Evolutionary conservation across 495 filamentous ascomycete genomes (phyloP).

Genomic region (Neurospora sp.): DNA sequence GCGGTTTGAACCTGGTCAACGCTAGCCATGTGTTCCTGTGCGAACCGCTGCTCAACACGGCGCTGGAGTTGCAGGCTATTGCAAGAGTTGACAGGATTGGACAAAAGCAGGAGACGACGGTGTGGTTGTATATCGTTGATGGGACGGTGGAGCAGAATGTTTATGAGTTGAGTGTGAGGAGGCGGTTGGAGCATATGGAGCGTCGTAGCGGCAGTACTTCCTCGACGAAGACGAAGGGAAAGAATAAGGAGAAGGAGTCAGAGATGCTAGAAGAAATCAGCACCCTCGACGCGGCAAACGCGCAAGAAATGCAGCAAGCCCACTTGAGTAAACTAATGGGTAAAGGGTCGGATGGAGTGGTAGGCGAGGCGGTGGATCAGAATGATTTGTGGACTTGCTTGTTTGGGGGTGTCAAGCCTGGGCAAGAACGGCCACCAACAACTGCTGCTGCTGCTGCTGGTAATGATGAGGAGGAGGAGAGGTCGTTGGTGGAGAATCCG

Average conservation of each 20-base stretch:
- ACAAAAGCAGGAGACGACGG: slow-evolving; percentile 76
- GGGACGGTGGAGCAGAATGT: slow-evolving; percentile 87
- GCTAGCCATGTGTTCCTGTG: slow-evolving; percentile 92
- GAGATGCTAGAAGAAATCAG: slow-evolving; percentile 13
- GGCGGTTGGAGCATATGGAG: slow-evolving; percentile 67
- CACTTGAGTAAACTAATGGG: slow-evolving; percentile 56
- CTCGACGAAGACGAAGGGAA: neutral
- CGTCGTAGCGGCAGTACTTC: slow-evolving; percentile 12
- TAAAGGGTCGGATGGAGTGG: slow-evolving; percentile 43
- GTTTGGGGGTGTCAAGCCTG: slow-evolving; percentile 49
- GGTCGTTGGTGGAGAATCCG: slow-evolving; percentile 5
- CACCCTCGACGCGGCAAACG: slow-evolving; percentile 71
- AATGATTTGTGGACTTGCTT: slow-evolving; percentile 86
- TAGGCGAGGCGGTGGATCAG: slow-evolving; percentile 72
- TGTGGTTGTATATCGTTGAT: slow-evolving; percentile 87
- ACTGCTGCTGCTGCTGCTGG: neutral
- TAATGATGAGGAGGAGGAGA: slow-evolving; percentile 7
- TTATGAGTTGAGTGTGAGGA: slow-evolving; percentile 69
- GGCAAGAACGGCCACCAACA: neutral
- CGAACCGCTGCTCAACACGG: slow-evolving; percentile 86
- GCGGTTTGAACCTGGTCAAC: slow-evolving; percentile 81
- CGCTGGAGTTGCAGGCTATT: slow-evolving; percentile 88
- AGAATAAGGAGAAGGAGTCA: slow-evolving; percentile 20
- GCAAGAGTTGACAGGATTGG: slow-evolving; percentile 91
- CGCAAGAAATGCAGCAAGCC: slow-evolving; percentile 65